Conservation (phyloP, 495 filamentous ascomycete species). For the Pseudoneurospora amorphoporcata region DNA sequence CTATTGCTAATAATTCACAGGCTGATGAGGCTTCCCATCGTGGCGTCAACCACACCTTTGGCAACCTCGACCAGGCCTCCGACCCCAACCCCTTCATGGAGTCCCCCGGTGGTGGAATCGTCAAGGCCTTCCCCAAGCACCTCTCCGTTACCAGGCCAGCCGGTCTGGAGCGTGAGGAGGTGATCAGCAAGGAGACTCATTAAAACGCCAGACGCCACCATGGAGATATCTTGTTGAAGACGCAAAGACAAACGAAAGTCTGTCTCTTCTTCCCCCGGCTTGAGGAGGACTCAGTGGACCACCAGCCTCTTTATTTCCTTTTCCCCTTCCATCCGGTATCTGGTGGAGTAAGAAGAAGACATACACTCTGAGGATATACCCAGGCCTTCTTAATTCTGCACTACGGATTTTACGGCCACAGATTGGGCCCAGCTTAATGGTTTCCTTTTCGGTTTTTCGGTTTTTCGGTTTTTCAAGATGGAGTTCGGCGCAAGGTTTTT, state of each 20-base stretch:
- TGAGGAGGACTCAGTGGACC: not conserved
- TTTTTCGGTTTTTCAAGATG: not conserved
- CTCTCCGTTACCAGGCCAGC: slow-evolving; percentile 52
- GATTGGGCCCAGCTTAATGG: not conserved
- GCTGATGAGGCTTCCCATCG: slow-evolving; percentile 86
- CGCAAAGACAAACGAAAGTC: not conserved
- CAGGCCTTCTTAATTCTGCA: not conserved
- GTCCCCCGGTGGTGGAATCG: slow-evolving; percentile 31
- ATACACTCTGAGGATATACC: not conserved
- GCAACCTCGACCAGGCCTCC: slow-evolving; percentile 66
- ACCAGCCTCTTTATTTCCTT: not conserved
- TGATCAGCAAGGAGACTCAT: slow-evolving; percentile 19
- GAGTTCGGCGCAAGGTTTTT: not conserved
- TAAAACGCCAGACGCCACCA: not conserved
- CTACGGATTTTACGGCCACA: not conserved
- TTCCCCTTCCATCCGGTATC: not conserved
- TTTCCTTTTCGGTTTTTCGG: not conserved
- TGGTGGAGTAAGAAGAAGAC: not conserved
- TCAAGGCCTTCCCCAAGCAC: slow-evolving; percentile 31
- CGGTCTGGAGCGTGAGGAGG: slow-evolving; percentile 76
- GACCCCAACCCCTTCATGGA: slow-evolving; percentile 84
- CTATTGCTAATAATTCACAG: slow-evolving; percentile 22
- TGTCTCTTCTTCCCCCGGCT: not conserved
- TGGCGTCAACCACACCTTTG: slow-evolving; percentile 89
- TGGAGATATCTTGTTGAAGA: not conserved